phyloP scores from a whole-genome alignment of 1,284 basidiomycete species.

The Pseudozyma flocculosa region DNA sequence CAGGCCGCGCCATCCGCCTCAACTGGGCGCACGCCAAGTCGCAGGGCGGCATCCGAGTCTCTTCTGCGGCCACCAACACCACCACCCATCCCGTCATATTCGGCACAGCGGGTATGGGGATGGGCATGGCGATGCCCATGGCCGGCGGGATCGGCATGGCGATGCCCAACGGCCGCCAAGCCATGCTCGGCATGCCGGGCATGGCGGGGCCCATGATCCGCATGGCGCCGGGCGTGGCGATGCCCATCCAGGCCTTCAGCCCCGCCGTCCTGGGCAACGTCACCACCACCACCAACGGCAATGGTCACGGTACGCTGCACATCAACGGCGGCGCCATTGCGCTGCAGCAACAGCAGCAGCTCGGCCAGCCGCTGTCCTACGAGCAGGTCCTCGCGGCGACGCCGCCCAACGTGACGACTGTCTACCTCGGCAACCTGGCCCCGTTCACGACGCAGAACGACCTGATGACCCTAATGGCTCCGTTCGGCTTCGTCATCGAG shows the following conservation, averaged over 20 bases:
- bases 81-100: conserved; percentile 5
- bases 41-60: conserved; percentile 64
- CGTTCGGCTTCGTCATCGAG: conserved; percentile 94
- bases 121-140: conserved; percentile 18
- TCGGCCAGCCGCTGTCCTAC: conserved; percentile 76
- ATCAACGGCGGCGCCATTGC: too few relatives aligned
- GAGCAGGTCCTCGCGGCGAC: conserved; percentile 85
- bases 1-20: conserved; percentile 92
- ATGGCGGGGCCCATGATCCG: not conserved
- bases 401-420: conserved; percentile 86
- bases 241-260: too few relatives aligned
- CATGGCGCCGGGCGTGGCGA: too few relatives aligned
- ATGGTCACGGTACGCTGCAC: too few relatives aligned
- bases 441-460: conserved; percentile 93
- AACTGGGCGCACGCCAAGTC: conserved; percentile 99
- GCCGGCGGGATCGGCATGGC: conserved; percentile 11
- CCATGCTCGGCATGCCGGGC: too few relatives aligned
- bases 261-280: too few relatives aligned
- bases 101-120: conserved; percentile 21
- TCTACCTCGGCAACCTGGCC: conserved; percentile 97
- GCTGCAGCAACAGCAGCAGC: not conserved
- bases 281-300: too few relatives aligned
- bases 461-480: conserved; percentile 92
- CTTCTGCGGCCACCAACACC: not conserved
- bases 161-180: not conserved